A percentile compares a stretch with the other conserved stretches of the same genome.
These are phyloP conservation scores for Raddia distichophylla DNA, from an alignment of 176 grass and related monocot genomes.

Conservation along the genomic window DNA sequence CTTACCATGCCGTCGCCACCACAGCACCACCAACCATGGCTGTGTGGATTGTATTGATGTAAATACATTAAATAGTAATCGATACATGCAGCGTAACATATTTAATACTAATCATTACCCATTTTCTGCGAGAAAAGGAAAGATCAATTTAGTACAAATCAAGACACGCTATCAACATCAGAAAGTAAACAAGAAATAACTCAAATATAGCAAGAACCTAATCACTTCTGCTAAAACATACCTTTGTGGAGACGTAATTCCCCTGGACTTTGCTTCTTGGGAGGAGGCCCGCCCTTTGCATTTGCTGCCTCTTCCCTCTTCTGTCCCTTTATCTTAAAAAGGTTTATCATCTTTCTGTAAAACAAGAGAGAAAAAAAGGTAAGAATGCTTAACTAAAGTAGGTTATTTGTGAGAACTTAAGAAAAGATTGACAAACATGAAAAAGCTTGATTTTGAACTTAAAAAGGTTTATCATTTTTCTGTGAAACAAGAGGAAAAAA, in stretches of 20 bases:
- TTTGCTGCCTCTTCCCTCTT: constrained; percentile 58
- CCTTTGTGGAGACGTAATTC: constrained; percentile 74
- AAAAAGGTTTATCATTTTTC: constrained; percentile 67
- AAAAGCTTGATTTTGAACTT: constrained; percentile 1
- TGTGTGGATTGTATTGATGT: background rate
- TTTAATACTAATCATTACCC: background rate
- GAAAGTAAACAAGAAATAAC: background rate
- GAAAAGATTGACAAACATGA: background rate
- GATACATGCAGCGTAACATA: no score
- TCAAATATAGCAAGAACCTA: background rate
- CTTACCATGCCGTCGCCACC: background rate
- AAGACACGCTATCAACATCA: background rate
- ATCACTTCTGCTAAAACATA: constrained; percentile 22
- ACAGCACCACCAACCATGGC: background rate
- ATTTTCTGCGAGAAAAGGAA: background rate
- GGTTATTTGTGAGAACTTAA: constrained; percentile 1
- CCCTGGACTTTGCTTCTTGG: constrained; percentile 66
- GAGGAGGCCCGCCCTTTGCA: constrained; percentile 47
- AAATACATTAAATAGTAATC: background rate
- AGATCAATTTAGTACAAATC: background rate
- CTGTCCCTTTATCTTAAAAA: constrained; percentile 69
- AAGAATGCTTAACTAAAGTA: background rate
- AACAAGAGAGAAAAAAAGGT: background rate
- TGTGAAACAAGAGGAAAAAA: background rate
- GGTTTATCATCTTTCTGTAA: constrained; percentile 61